Conservation (phyloP, 805 yeast genomes). For the Saturnispora quitensis region DNA sequence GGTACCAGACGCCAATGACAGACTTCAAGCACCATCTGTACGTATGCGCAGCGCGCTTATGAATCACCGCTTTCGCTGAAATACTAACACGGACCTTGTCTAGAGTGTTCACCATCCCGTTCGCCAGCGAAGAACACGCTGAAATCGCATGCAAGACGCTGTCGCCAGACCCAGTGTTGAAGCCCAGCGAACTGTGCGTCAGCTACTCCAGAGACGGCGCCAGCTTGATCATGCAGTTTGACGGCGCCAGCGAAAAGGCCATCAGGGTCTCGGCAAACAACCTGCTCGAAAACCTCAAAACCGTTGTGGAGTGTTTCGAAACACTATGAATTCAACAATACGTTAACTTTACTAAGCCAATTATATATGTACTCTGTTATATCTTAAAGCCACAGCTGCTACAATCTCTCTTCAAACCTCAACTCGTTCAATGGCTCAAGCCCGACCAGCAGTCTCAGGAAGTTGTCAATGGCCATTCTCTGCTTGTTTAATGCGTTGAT, state of each 20-base stretch:
- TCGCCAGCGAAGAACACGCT: conserved; percentile 51
- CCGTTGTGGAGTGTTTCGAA: conserved; percentile 73
- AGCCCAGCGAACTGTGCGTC: conserved; percentile 54
- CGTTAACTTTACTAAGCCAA: background rate
- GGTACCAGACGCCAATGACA: background rate
- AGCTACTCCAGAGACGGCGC: conserved; percentile 30
- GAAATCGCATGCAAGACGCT: conserved; percentile 51
- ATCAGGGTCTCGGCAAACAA: conserved; percentile 80
- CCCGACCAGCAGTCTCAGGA: conserved; percentile 82
- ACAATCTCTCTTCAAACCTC: conserved; percentile 86
- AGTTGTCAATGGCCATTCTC: conserved; percentile 85
- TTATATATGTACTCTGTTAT: background rate
- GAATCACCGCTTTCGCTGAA: too few species aligned
- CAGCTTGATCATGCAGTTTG: conserved; percentile 38
- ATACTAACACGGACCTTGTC: background rate
- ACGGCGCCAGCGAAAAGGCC: conserved; percentile 61
- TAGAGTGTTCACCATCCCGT: conserved; percentile 51
- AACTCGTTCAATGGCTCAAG: conserved; percentile 84
- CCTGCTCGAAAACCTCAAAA: conserved; percentile 65
- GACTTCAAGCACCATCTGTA: conserved; percentile 2
- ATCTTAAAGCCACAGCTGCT: too few species aligned
- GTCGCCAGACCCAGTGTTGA: conserved; percentile 73
- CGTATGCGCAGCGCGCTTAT: background rate
- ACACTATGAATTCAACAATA: conserved; percentile 32
- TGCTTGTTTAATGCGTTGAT: conserved; percentile 94